Evolutionary conservation across 1,139 yeast species (phyloP).

Genomic region (Taiozyma sp.): DNA sequence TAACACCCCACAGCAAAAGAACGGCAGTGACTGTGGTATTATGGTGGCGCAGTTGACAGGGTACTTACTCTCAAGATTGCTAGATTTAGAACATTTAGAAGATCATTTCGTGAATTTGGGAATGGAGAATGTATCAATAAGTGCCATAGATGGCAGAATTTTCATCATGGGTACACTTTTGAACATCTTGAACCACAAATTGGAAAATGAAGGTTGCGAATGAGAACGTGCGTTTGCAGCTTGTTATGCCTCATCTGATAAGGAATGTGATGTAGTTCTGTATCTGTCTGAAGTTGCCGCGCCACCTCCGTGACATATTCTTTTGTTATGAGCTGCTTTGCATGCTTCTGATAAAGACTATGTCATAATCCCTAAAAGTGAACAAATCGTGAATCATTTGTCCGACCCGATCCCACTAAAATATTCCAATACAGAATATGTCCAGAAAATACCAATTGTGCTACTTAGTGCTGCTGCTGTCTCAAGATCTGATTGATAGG

Average conservation of each 20-base stretch:
- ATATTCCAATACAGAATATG: not conserved
- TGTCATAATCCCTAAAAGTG: not conserved
- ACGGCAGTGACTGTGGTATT: constrained; percentile 75
- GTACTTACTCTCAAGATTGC: constrained; percentile 33
- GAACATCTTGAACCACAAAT: constrained; percentile 17
- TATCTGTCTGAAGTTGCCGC: too few species aligned
- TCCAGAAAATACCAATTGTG: not conserved
- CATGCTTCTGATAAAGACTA: not conserved
- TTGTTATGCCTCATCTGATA: not conserved
- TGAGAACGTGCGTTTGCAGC: not conserved
- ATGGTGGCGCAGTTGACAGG: constrained; percentile 41
- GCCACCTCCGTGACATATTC: not conserved
- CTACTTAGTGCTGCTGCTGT: not conserved
- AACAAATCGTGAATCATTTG: not conserved
- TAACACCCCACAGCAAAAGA: constrained; percentile 66
- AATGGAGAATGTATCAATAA: constrained; percentile 30
- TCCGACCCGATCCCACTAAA: not conserved
- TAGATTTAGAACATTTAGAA: constrained; percentile 22
- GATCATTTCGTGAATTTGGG: constrained; percentile 28
- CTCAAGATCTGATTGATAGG: not conserved
- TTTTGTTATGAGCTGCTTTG: not conserved
- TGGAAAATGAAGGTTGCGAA: not conserved
- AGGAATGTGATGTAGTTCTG: not conserved
- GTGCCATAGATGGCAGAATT: constrained; percentile 41
- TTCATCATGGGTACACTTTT: constrained; percentile 31